These are phyloP conservation scores for Davidsoniella virescens DNA, from an alignment of 2,329 filamentous ascomycete genomes.

Conservation along the genomic window DNA sequence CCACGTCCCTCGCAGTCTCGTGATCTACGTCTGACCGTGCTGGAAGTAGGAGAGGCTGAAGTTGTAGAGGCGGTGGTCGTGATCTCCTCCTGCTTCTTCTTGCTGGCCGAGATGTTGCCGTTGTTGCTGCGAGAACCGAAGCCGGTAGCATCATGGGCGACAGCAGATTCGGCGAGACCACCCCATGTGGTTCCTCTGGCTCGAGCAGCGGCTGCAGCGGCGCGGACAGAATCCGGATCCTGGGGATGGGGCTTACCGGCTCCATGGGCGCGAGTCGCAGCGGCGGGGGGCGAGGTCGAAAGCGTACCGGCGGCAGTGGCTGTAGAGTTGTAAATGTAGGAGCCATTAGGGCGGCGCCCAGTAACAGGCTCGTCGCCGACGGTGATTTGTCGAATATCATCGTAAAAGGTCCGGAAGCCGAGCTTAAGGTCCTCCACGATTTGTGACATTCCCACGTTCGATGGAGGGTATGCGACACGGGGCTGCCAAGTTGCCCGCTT, in stretches of 20 bases:
- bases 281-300: slow-evolving; percentile 1
- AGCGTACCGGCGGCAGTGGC: background rate
- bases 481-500: slow-evolving; percentile 48
- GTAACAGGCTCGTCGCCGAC: slow-evolving; percentile 81
- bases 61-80: slow-evolving; percentile 7
- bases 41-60: slow-evolving; percentile 9
- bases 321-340: slow-evolving; percentile 9
- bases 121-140: background rate
- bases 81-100: slow-evolving; percentile 1
- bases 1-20: slow-evolving; percentile 6
- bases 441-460: slow-evolving; percentile 42
- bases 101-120: background rate
- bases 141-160: slow-evolving; percentile 7
- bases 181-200: slow-evolving; percentile 18
- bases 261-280: slow-evolving; percentile 8
- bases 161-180: slow-evolving; percentile 12
- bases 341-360: slow-evolving; percentile 23
- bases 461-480: slow-evolving; percentile 25
- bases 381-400: slow-evolving; percentile 87
- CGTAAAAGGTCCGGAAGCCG: slow-evolving; percentile 84
- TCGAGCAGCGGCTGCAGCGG: slow-evolving; percentile 24
- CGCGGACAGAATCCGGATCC: slow-evolving; percentile 32
- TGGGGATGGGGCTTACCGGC: slow-evolving; percentile 15
- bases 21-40: slow-evolving; percentile 7
- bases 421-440: slow-evolving; percentile 80